Evolutionary conservation across 2,329 filamentous ascomycete genomes (phyloP).

Genomic region (Cladophialophora exuberans): DNA sequence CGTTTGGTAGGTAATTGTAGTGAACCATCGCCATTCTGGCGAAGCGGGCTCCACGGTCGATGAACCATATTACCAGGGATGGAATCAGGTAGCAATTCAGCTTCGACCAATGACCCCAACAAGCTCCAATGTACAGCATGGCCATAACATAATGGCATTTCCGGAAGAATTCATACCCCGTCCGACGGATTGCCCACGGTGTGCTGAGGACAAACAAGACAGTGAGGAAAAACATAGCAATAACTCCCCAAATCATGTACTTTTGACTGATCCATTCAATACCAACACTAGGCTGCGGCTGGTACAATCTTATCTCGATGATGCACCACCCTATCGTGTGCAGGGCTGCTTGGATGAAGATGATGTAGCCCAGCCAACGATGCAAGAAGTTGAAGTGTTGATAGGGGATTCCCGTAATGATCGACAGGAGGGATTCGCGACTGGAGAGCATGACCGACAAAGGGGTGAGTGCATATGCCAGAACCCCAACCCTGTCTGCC

Average conservation of each 20-base stretch:
- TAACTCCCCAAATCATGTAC: slow-evolving; percentile 75
- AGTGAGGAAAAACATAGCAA: slow-evolving; percentile 67
- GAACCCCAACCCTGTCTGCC: slow-evolving; percentile 68
- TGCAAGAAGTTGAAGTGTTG: slow-evolving; percentile 79
- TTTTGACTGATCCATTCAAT: slow-evolving; percentile 61
- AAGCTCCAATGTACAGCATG: slow-evolving; percentile 73
- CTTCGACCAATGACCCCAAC: slow-evolving; percentile 73
- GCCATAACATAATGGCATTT: slow-evolving; percentile 74
- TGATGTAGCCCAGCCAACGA: slow-evolving; percentile 74
- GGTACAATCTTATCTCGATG: slow-evolving; percentile 68
- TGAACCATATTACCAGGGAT: slow-evolving; percentile 64
- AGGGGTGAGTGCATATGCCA: slow-evolving; percentile 75
- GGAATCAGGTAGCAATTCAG: slow-evolving; percentile 71
- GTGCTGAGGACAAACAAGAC: slow-evolving; percentile 65
- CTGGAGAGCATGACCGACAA: slow-evolving; percentile 69
- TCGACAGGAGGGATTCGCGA: slow-evolving; percentile 70
- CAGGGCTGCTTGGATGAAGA: slow-evolving; percentile 67
- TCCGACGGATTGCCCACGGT: slow-evolving; percentile 62
- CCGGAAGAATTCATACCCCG: slow-evolving; percentile 77
- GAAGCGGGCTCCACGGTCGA: slow-evolving; percentile 65
- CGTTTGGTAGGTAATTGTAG: slow-evolving; percentile 53
- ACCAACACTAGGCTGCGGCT: slow-evolving; percentile 68
- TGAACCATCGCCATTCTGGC: slow-evolving; percentile 65
- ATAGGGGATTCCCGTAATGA: slow-evolving; percentile 73
- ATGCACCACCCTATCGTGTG: slow-evolving; percentile 75